A percentile compares a stretch with the other conserved stretches of the same genome.
These are phyloP conservation scores for Boletus austroedulis DNA, from an alignment of 1,284 basidiomycete genomes.

Conservation along the genomic window DNA sequence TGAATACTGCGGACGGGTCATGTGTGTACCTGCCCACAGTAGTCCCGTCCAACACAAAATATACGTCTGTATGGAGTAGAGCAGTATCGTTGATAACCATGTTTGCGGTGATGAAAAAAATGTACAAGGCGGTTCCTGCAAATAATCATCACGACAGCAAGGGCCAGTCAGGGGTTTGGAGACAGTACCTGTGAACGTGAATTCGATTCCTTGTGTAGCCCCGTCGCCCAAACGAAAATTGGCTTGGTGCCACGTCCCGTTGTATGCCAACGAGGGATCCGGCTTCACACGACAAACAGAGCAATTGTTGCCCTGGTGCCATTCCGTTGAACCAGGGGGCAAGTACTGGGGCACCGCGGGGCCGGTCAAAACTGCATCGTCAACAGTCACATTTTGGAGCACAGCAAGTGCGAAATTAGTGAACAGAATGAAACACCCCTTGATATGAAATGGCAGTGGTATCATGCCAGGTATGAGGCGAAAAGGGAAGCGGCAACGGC, in stretches of 20 bases:
- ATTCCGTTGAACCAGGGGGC: not conserved
- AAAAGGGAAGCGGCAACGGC: too few relatives aligned
- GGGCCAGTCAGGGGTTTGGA: not conserved
- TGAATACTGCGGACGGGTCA: not conserved
- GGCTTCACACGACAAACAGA: not conserved
- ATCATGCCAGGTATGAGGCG: too few relatives aligned
- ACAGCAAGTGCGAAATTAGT: not conserved
- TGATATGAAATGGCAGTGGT: too few relatives aligned
- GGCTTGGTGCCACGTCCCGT: conserved; percentile 23
- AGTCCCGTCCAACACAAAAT: conserved; percentile 11
- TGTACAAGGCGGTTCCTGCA: conserved; percentile 21
- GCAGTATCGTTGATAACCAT: rapidly evolving
- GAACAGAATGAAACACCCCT: too few relatives aligned
- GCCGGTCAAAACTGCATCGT: conserved; percentile 13
- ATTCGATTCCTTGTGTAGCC: not conserved
- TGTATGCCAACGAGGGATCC: conserved; percentile 2
- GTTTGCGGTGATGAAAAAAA: conserved; percentile 23
- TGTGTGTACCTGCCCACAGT: not conserved
- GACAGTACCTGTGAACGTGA: conserved; percentile 16
- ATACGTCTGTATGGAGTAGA: conserved; percentile 1
- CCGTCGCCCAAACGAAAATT: not conserved
- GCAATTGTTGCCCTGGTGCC: not conserved
- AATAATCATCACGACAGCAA: not conserved
- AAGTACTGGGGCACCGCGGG: conserved; percentile 2
- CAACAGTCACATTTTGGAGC: conserved; percentile 17